Evolutionary conservation across 2,329 filamentous ascomycete species (phyloP), one percentile per base, ranked within the genome.

Genomic region (Fusarium brevicatenulatum): DNA sequence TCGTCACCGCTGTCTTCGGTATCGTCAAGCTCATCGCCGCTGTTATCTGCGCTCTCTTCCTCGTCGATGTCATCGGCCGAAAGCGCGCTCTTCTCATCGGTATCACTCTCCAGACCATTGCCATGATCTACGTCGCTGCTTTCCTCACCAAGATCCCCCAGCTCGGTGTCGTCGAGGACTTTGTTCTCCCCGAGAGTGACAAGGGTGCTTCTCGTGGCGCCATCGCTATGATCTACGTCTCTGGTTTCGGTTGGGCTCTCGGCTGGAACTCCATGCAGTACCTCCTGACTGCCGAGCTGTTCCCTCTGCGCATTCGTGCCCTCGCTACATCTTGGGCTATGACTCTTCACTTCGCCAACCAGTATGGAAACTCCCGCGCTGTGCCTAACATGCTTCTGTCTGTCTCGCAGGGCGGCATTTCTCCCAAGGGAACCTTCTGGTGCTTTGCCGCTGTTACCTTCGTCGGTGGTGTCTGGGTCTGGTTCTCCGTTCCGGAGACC

Each of bases 261-360:
- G 91, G 89, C 40, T 95, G 90, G 91, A 94, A 94, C 82, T 89
- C 86, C 2, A 92, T 93, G 86, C 92, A 94, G 81, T 95, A 95
- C 79, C 86, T 95, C 8, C 87, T 95, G 63, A 94, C 92, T 19
- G 91, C 92, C 3, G 93, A 95, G 78, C 86, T 95, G 68, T 95
- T 93, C 83, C 92, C 93, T 2, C 86, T 95, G 15, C 88, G 92
- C 7, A 90, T 95, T 55, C 89, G 93, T 62, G 92, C 92, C 8
- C 82, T 94, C 15, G 89, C 91, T 25, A 92, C 91, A 1, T 92
- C 90, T 0, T 86, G 92, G 78, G 90, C 91, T 52, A 95, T 95
- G 93, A 92, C 90, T 1, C 87, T 94, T 66, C 92, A 95, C 81
- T 95, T 95, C 78, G 91, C 88, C 67, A 93, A 93, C 81, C 92